Evolutionary conservation across 495 filamentous ascomycete species (phyloP).

Genomic region (Podospora australis): DNA sequence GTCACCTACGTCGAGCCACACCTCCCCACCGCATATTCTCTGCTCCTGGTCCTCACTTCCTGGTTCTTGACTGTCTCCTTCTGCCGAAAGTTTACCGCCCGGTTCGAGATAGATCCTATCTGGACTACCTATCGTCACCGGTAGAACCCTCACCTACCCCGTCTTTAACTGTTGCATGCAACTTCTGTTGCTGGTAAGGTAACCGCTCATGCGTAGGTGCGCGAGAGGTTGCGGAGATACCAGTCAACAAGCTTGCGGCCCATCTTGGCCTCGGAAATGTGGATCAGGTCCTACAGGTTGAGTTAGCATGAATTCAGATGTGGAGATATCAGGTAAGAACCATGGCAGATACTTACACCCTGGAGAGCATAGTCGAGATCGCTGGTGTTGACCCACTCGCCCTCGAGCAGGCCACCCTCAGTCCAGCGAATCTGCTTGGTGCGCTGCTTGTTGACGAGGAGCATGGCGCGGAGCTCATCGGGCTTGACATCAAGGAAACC

Average conservation of each 20-base stretch:
- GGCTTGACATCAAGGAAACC: conserved; percentile 93
- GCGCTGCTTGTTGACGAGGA: conserved; percentile 96
- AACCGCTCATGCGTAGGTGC: conserved; percentile 62
- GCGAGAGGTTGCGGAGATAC: conserved; percentile 93
- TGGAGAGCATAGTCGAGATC: conserved; percentile 97
- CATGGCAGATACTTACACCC: conserved; percentile 59
- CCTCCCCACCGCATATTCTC: background rate
- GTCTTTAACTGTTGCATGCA: too few species aligned
- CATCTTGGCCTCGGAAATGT: conserved; percentile 97
- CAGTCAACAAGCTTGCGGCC: conserved; percentile 95
- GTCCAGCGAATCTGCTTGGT: conserved; percentile 93
- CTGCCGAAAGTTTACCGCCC: too few species aligned
- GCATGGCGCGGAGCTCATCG: conserved; percentile 81
- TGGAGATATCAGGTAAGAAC: too few species aligned
- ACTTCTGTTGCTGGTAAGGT: too few species aligned
- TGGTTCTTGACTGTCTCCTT: too few species aligned
- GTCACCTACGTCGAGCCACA: background rate
- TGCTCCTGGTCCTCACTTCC: background rate
- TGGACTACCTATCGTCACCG: too few species aligned
- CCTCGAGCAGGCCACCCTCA: conserved; percentile 83
- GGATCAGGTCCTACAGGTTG: conserved; percentile 69
- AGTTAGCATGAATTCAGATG: conserved; percentile 30
- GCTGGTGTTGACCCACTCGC: conserved; percentile 81
- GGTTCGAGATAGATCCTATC: too few species aligned
- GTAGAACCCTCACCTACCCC: too few species aligned